Conservation (phyloP, 805 yeast genomes). For the Priceomyces carsonii region DNA sequence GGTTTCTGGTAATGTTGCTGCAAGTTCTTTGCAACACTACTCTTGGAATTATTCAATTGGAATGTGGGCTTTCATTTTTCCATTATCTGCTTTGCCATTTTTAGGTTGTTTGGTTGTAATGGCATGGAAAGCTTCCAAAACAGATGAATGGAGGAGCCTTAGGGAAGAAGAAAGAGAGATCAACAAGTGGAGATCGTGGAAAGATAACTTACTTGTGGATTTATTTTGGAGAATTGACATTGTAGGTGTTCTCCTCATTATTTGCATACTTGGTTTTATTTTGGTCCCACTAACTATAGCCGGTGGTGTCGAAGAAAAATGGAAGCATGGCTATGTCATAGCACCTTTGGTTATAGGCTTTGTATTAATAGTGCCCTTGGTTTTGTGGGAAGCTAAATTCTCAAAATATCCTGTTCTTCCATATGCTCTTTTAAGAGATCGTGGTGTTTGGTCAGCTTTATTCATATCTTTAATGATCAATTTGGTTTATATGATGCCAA, state of each 20-base stretch:
- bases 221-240: slow-evolving; percentile 35
- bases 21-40: slow-evolving; percentile 7
- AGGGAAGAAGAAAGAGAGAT: slow-evolving; percentile 7
- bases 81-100: slow-evolving; percentile 18
- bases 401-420: slow-evolving; percentile 18
- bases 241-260: slow-evolving; percentile 32
- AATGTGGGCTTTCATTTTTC: slow-evolving; percentile 24
- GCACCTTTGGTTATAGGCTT: slow-evolving; percentile 18
- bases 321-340: slow-evolving; percentile 16
- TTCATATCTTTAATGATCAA: slow-evolving; percentile 14
- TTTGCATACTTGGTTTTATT: slow-evolving; percentile 32
- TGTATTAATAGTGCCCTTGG: slow-evolving; percentile 14
- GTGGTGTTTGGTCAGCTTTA: slow-evolving; percentile 20
- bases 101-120: slow-evolving; percentile 15
- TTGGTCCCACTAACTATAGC: slow-evolving; percentile 39
- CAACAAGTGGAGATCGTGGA: slow-evolving; percentile 9
- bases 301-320: slow-evolving; percentile 18
- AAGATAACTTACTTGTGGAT: slow-evolving; percentile 8
- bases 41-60: slow-evolving; percentile 21
- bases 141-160: slow-evolving; percentile 16
- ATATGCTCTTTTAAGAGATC: slow-evolving; percentile 12
- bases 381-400: slow-evolving; percentile 13
- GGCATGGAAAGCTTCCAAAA: slow-evolving; percentile 16
- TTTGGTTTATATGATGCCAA: slow-evolving; percentile 12
- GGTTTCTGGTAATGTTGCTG: slow-evolving; percentile 20